Evolutionary conservation across 202 grass and related monocot genomes (phyloP).

Genomic region (Brachypodium distachyon): DNA sequence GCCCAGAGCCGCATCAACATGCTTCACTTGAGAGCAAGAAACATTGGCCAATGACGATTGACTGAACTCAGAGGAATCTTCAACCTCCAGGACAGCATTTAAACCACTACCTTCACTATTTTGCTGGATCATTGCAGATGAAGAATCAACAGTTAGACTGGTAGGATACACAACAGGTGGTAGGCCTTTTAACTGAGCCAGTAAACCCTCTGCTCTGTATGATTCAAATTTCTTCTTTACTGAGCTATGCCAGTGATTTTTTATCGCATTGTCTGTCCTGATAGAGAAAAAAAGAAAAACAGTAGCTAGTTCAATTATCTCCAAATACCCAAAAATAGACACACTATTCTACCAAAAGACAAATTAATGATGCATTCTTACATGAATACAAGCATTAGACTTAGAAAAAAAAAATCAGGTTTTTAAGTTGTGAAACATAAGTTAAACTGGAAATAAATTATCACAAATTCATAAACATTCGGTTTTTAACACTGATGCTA

Average conservation of each 20-base stretch:
- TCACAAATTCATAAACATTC: neutral
- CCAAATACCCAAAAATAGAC: neutral
- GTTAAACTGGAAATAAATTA: conserved; percentile 6
- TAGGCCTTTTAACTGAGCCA: conserved; percentile 48
- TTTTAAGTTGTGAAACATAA: neutral
- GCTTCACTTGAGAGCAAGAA: conserved; percentile 40
- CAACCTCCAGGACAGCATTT: conserved; percentile 28
- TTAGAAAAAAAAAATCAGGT: neutral
- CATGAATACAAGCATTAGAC: neutral
- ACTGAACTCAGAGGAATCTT: conserved; percentile 43
- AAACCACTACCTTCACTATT: conserved; percentile 34
- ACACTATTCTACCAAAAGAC: neutral
- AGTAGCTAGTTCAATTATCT: conserved; percentile 15
- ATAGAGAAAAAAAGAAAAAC: conserved; percentile 19
- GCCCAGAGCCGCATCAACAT: neutral
- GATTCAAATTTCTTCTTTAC: conserved; percentile 88
- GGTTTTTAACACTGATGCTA: neutral
- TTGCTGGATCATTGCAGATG: conserved; percentile 37
- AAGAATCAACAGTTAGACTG: conserved; percentile 35
- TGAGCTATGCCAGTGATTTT: conserved; percentile 95
- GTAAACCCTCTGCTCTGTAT: conserved; percentile 59
- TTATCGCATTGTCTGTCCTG: conserved; percentile 97
- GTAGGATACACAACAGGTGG: conserved; percentile 24
- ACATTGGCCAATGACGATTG: conserved; percentile 40
- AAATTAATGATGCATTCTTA: neutral